Base-by-base conservation (phyloP, 345 rosid genomes). In the Corchorus capsularis region DNA sequence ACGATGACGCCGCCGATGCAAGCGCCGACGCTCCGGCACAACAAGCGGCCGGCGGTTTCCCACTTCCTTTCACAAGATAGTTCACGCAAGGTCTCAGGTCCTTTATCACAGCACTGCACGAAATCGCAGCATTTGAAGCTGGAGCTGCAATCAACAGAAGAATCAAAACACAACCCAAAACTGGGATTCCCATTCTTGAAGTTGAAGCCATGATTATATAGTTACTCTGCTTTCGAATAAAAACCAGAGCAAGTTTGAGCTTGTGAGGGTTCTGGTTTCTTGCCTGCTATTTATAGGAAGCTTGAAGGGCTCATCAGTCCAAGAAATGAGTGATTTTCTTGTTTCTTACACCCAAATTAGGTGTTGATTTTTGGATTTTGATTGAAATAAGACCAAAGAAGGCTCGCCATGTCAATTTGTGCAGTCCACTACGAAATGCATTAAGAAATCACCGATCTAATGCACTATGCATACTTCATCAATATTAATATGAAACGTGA, bases 61-160 rank as follows among this genome's bases (percentile, higher is more conserved):
- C 94, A 1, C 76, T 79, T 52, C 97, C 97, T 0, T 81, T 89
- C 49, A 63, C 71, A 10, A 93, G 85, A 82, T 93, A 93, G 63
- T 56, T 83, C 73, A 88, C 82, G 49, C 96, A 91, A 14, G 97
- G 97, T 64, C 85, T 87, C 84, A 93, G 82, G 85, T 89, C 88
- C 60, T 84, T 83, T 34, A 82, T 6, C 56, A 93, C 97, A 35
- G 66, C 86, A 59, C 89, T 87, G 75, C 97, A 91, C 6, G 90
- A 78, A 75, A 93, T 84, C 0, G 89, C 82, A 0, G 93, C 86
- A 46, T 83, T 83, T 0, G 88, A 85, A 70, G 82, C 41, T 10
- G 85, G 83, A 17, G 83, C 78, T 15, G 82, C 79, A 13, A 79
- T 74, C 37, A 80, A 37, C 11, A 83, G 65, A 22, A 85, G 73